These are phyloP conservation scores for Aschersonia sp. DNA, from an alignment of 2,329 filamentous ascomycete species.

Conservation along the genomic window DNA sequence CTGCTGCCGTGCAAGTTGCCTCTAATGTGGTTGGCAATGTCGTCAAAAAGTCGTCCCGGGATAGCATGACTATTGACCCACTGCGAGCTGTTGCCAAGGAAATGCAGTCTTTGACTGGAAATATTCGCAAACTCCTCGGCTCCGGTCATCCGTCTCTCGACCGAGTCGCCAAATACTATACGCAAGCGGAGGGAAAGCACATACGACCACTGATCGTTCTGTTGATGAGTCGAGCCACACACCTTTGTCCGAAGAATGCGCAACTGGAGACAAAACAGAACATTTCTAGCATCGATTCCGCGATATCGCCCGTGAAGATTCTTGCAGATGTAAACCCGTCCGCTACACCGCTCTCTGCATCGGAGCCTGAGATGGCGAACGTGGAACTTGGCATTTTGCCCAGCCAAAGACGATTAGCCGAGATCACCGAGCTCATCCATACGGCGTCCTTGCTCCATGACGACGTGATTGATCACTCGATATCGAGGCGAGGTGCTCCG, in stretches of 20 bases:
- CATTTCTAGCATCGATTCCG: constrained; percentile 32
- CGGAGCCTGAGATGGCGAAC: constrained; percentile 20
- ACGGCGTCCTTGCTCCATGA: constrained; percentile 93
- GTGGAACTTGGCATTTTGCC: constrained; percentile 61
- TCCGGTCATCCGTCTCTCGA: constrained; percentile 91
- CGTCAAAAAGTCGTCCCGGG: constrained; percentile 45
- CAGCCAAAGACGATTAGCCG: constrained; percentile 81
- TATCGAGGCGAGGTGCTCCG: constrained; percentile 66
- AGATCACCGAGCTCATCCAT: constrained; percentile 96
- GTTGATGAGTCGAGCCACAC: constrained; percentile 88
- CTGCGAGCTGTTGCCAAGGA: constrained; percentile 85
- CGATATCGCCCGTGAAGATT: constrained; percentile 39
- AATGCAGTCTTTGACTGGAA: constrained; percentile 89
- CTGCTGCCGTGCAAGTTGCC: constrained; percentile 56
- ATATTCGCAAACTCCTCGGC: constrained; percentile 83
- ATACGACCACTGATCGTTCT: constrained; percentile 87
- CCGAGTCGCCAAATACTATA: constrained; percentile 95
- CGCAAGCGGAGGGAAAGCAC: constrained; percentile 91
- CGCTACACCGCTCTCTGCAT: constrained; percentile 27
- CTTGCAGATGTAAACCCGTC: constrained; percentile 74
- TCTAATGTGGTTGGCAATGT: constrained; percentile 59
- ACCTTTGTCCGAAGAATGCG: constrained; percentile 51
- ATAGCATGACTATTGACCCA: constrained; percentile 67
- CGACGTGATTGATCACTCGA: constrained; percentile 91
- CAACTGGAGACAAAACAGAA: constrained; percentile 24